These are phyloP conservation scores for Inonotus obliquus DNA, from an alignment of 1,284 basidiomycete species.

Conservation along the genomic window DNA sequence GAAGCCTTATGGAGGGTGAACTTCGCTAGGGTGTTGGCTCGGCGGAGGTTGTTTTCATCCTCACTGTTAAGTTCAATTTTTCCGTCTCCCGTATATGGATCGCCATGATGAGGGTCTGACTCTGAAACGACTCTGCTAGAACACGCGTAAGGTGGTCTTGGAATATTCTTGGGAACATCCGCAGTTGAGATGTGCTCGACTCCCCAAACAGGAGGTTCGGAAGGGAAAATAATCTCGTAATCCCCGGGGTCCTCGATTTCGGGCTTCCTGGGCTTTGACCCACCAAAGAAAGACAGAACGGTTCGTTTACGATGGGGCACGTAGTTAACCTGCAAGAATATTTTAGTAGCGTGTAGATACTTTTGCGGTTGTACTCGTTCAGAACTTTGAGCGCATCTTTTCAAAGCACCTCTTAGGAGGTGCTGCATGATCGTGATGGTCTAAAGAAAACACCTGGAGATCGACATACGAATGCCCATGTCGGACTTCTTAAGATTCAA, in stretches of 20 bases:
- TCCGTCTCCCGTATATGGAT: conserved; percentile 28
- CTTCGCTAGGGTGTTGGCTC: conserved; percentile 58
- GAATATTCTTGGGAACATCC: conserved; percentile 55
- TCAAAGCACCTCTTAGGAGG: not conserved
- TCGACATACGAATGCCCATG: not conserved
- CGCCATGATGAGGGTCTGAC: conserved; percentile 11
- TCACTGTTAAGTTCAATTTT: conserved; percentile 52
- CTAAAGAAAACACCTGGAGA: not conserved
- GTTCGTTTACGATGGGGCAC: too few species aligned
- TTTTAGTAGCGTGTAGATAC: not conserved
- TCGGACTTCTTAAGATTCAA: not conserved
- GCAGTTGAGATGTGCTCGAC: conserved; percentile 56
- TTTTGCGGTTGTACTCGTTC: not conserved
- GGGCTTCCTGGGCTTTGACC: not conserved
- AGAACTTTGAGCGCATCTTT: not conserved
- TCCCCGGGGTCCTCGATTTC: conserved; percentile 38
- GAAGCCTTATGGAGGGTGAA: conserved; percentile 56
- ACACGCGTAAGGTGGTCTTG: conserved; percentile 53
- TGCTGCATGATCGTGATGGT: not conserved
- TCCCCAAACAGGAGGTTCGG: conserved; percentile 61
- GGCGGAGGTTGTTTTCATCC: conserved; percentile 53
- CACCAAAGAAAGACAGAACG: not conserved
- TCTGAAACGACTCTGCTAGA: conserved; percentile 15
- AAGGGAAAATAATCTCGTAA: conserved; percentile 62
- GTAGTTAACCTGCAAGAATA: not conserved